These are phyloP conservation scores for Beverwykella pulmonaria DNA, from an alignment of 495 filamentous ascomycete species.

Conservation along the genomic window DNA sequence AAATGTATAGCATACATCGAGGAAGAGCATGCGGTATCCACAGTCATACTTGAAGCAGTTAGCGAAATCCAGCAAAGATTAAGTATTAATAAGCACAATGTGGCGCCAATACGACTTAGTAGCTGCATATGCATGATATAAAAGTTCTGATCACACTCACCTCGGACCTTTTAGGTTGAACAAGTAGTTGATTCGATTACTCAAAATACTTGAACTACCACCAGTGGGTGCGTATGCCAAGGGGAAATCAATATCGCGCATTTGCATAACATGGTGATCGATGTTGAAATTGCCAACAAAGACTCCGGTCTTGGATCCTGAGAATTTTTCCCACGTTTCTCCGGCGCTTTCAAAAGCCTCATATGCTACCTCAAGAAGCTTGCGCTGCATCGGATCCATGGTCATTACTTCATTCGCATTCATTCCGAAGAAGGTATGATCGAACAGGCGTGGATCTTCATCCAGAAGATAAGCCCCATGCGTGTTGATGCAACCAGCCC, in stretches of 20 bases:
- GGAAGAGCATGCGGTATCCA: slow-evolving; percentile 33
- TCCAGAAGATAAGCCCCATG: slow-evolving; percentile 16
- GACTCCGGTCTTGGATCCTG: slow-evolving; percentile 19
- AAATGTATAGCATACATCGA: slow-evolving; percentile 42
- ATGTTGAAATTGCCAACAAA: slow-evolving; percentile 25
- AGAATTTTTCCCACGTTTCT: slow-evolving; percentile 38
- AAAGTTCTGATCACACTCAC: slow-evolving; percentile 5
- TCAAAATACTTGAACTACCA: slow-evolving; percentile 2
- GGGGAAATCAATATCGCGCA: slow-evolving; percentile 18
- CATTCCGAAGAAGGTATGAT: slow-evolving; percentile 28
- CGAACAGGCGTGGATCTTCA: slow-evolving; percentile 26
- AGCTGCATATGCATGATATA: no score
- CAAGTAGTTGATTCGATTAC: slow-evolving; percentile 28
- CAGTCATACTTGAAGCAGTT: neutral
- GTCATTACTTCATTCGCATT: slow-evolving; percentile 3
- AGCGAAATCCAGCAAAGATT: no score
- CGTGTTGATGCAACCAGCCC: slow-evolving; percentile 11
- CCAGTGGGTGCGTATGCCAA: slow-evolving; percentile 3
- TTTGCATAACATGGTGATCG: slow-evolving; percentile 24
- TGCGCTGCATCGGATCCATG: slow-evolving; percentile 28
- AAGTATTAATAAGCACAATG: no score
- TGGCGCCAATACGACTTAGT: no score
- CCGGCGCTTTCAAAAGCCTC: slow-evolving; percentile 44
- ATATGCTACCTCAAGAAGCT: slow-evolving; percentile 37
- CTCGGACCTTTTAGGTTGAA: slow-evolving; percentile 38